These are phyloP conservation scores for Geotrichum restrictum DNA, from an alignment of 1,139 yeast species.

Conservation along the genomic window DNA sequence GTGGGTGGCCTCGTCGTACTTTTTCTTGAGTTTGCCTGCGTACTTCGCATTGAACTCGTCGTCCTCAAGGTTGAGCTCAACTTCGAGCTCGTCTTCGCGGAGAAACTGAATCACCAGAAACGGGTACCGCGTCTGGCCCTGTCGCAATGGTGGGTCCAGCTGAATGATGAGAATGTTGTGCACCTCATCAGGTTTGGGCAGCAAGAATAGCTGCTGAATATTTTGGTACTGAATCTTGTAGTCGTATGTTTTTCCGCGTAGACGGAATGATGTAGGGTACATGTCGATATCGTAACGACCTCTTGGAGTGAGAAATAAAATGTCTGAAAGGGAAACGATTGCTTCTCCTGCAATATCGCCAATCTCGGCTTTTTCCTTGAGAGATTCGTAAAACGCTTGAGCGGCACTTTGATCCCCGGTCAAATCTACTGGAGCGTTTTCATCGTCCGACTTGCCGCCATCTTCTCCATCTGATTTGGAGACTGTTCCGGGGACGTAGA, in stretches of 20 bases:
- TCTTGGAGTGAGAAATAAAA: slow-evolving; percentile 86
- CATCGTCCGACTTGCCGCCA: slow-evolving; percentile 33
- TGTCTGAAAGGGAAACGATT: slow-evolving; percentile 89
- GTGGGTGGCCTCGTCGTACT: slow-evolving; percentile 79
- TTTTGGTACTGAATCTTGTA: slow-evolving; percentile 90
- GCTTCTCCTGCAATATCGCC: slow-evolving; percentile 96
- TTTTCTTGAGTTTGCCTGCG: slow-evolving; percentile 66
- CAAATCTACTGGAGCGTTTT: slow-evolving; percentile 39
- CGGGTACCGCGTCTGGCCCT: slow-evolving; percentile 96
- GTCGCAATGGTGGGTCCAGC: slow-evolving; percentile 88
- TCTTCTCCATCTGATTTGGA: slow-evolving; percentile 43
- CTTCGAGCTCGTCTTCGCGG: slow-evolving; percentile 85
- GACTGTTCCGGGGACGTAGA: slow-evolving; percentile 82
- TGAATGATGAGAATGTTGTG: slow-evolving; percentile 85
- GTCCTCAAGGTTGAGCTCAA: slow-evolving; percentile 81
- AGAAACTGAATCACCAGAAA: slow-evolving; percentile 85
- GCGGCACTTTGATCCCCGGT: slow-evolving; percentile 72
- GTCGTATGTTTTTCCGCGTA: slow-evolving; percentile 96
- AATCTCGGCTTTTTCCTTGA: slow-evolving; percentile 92
- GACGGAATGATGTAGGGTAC: slow-evolving; percentile 80
- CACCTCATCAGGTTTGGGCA: slow-evolving; percentile 91
- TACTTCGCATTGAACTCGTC: slow-evolving; percentile 74
- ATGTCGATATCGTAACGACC: slow-evolving; percentile 97
- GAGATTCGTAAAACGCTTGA: slow-evolving; percentile 77
- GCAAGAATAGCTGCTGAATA: slow-evolving; percentile 81